These are phyloP conservation scores for Stylonectria norvegica DNA, from an alignment of 2,329 filamentous ascomycete genomes.

Conservation along the genomic window DNA sequence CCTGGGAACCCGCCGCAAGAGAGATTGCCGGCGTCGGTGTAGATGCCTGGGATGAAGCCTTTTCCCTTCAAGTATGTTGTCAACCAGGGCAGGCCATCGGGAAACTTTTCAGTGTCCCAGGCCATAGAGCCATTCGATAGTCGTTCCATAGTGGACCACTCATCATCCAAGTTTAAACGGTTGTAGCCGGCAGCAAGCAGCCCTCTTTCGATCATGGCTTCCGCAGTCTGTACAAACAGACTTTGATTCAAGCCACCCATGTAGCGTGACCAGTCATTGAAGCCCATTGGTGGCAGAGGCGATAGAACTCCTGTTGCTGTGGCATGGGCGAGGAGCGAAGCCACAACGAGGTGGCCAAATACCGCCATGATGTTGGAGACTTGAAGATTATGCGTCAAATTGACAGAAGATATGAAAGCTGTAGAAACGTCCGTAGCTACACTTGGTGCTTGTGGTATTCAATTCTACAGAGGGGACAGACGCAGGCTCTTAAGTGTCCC, in stretches of 20 bases:
- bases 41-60: slow-evolving; percentile 45
- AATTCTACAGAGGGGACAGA: background rate
- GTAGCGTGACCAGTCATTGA: slow-evolving; percentile 50
- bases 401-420: background rate
- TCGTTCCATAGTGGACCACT: slow-evolving; percentile 39
- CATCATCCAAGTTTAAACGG: slow-evolving; percentile 44
- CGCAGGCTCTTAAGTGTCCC: background rate
- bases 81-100: slow-evolving; percentile 41
- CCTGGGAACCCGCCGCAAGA: slow-evolving; percentile 44
- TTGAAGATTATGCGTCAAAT: background rate
- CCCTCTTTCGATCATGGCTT: slow-evolving; percentile 41
- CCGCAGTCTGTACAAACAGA: slow-evolving; percentile 45
- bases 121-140: slow-evolving; percentile 36
- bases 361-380: background rate
- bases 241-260: slow-evolving; percentile 46
- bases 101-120: slow-evolving; percentile 41
- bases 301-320: background rate
- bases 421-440: background rate
- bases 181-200: slow-evolving; percentile 34
- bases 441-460: background rate
- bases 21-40: slow-evolving; percentile 41
- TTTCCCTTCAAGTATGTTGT: slow-evolving; percentile 34
- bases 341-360: no score
- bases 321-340: background rate
- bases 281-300: slow-evolving; percentile 45